Evolutionary conservation across 2,329 filamentous ascomycete species (phyloP), one percentile per base, ranked within the genome.

Genomic region (Zymoseptoria ardabiliae): DNA sequence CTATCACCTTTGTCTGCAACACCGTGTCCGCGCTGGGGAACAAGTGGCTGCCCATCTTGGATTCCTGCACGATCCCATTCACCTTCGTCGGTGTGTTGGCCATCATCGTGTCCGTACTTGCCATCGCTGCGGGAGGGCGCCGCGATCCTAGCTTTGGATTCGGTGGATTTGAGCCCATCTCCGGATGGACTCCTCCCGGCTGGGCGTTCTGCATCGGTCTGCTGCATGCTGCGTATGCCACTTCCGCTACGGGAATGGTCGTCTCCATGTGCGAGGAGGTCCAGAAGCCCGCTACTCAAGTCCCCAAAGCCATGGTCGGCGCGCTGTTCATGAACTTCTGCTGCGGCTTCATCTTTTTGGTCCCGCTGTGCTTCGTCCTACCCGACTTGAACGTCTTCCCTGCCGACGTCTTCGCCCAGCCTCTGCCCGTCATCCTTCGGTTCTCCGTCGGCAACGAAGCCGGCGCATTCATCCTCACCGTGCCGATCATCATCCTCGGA

Each of bases 261-360:
- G 87, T 90, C 41, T 87, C 83, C 63, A 90, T 89, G 87, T 89
- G 85, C 67, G 87, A 90, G 73, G 87, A 90, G 72, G 86, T 89
- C 11, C 78, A 81, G 69, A 76, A 84, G 53, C 87, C 87, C 4
- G 78, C 84, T 0, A 82, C 79, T 2, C 87, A 89, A 71, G 86
- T 89, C 7, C 86, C 87, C 65, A 87, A 86, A 72, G 87, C 87
- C 66, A 88, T 90, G 84, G 85, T 89, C 52, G 66, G 67, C 41
- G 65, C 86, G 63, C 80, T 89, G 65, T 64, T 85, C 65, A 79
- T 89, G 74, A 89, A 90, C 78, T 83, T 81, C 54, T 69, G 87
- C 63, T 82, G 81, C 62, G 87, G 87, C 49, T 78, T 90, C 23
- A 73, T 89, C 64, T 88, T 88, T 75, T 76, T 90, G 65, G 80